Conservation (phyloP, 23 red algal species). For the Cyanidioschyzon merolae region DNA sequence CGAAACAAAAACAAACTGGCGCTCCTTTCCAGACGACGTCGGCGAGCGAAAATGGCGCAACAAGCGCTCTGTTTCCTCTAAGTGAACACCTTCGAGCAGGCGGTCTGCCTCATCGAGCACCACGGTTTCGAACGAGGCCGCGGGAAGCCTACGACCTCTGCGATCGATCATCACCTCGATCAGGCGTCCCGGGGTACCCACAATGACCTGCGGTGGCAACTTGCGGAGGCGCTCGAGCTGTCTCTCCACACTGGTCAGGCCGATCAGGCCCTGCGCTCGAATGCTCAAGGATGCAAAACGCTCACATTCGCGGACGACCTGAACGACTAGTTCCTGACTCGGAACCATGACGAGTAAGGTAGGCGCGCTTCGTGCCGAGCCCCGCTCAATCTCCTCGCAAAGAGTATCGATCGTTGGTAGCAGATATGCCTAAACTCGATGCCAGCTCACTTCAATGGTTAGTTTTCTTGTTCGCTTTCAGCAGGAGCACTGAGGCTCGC, state of each 20-base stretch:
- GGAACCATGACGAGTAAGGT: slow-evolving; percentile 18
- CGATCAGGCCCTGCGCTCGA: slow-evolving; percentile 16
- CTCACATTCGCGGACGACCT: background rate
- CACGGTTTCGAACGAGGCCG: background rate
- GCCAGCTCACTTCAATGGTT: background rate
- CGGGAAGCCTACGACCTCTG: background rate
- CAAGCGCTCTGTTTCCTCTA: background rate
- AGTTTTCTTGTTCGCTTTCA: background rate
- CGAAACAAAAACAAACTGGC: slow-evolving; percentile 7
- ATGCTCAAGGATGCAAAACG: background rate
- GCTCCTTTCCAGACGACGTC: background rate
- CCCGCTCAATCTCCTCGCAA: background rate
- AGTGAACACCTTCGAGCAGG: slow-evolving; percentile 6
- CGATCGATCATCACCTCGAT: background rate
- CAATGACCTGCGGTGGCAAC: slow-evolving; percentile 6
- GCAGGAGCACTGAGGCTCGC: background rate
- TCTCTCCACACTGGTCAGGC: slow-evolving; percentile 21
- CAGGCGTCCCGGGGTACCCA: slow-evolving; percentile 22
- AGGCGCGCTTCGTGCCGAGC: background rate
- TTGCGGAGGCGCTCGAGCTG: slow-evolving; percentile 19
- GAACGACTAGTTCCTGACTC: slow-evolving; percentile 10
- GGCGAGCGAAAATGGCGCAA: background rate
- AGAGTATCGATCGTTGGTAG: background rate
- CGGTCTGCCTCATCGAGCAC: slow-evolving; percentile 26
- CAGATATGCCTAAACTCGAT: background rate